phyloP scores from a whole-genome alignment of 352 stramenopile genomes.

The Pythium phragmiticola region DNA sequence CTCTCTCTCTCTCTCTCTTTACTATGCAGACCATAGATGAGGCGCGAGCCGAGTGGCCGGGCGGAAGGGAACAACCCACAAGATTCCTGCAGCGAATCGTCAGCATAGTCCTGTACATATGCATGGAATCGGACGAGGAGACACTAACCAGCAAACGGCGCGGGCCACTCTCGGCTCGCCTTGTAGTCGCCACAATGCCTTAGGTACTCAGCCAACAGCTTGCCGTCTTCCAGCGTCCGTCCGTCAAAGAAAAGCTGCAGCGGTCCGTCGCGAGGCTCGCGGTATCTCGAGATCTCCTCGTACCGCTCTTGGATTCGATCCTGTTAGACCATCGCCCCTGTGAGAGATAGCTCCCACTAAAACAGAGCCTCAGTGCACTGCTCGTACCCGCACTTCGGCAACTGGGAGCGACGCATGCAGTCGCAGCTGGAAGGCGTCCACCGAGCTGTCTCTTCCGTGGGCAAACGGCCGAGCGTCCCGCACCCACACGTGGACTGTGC shows the following conservation, averaged over 20 bases:
- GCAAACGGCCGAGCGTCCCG: conserved; percentile 50
- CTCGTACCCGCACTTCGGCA: conserved; percentile 35
- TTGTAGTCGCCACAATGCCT: neutral
- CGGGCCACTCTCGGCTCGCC: conserved; percentile 28
- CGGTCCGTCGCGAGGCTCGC: conserved; percentile 34
- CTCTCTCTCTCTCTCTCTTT: neutral
- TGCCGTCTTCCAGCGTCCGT: conserved; percentile 38
- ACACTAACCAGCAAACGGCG: conserved; percentile 46
- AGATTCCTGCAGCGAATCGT: conserved; percentile 36
- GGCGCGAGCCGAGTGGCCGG: conserved; percentile 22
- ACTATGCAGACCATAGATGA: conserved; percentile 10
- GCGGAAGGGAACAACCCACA: conserved; percentile 63
- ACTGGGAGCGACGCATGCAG: conserved; percentile 44
- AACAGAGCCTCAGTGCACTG: neutral
- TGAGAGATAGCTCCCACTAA: neutral
- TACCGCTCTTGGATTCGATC: conserved; percentile 50
- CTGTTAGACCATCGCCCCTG: conserved; percentile 10
- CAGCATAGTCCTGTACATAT: neutral
- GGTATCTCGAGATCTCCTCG: conserved; percentile 39
- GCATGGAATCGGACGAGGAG: too few species aligned
- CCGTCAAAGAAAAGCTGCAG: conserved; percentile 49
- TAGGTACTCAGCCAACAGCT: conserved; percentile 45
- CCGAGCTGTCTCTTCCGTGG: conserved; percentile 40
- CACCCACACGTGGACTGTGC: conserved; percentile 58
- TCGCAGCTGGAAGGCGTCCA: conserved; percentile 43